These are phyloP conservation scores for Pythium aphanidermatum DNA, from an alignment of 352 stramenopile species.

Conservation along the genomic window DNA sequence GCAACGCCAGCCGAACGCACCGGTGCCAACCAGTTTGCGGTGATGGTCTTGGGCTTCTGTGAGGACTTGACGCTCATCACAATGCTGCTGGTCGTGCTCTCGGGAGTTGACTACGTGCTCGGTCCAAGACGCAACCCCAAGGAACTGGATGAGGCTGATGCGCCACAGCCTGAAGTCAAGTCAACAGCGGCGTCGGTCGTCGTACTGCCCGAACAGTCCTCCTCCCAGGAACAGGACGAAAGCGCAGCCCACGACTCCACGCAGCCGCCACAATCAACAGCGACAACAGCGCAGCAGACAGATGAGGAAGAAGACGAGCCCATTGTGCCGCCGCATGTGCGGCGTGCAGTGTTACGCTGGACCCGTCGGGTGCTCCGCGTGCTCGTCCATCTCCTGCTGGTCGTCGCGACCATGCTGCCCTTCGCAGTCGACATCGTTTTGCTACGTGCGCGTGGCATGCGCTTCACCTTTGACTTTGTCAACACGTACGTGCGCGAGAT, in stretches of 20 bases:
- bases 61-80: slow-evolving; percentile 7
- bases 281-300: not conserved
- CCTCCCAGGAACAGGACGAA: too few species aligned
- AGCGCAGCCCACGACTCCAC: not conserved
- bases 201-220: not conserved
- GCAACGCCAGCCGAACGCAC: not conserved
- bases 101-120: not conserved
- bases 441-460: slow-evolving; percentile 12
- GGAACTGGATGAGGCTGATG: not conserved
- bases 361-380: slow-evolving; percentile 1
- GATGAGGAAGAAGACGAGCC: slow-evolving; percentile 6
- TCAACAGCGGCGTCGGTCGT: not conserved
- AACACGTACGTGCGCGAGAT: slow-evolving; percentile 13
- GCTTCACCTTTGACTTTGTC: slow-evolving; percentile 15
- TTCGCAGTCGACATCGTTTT: slow-evolving; percentile 15
- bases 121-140: slow-evolving; percentile 1
- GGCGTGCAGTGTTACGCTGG: not conserved
- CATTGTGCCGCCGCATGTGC: slow-evolving; percentile 2
- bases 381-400: not conserved
- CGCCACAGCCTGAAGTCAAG: too few species aligned
- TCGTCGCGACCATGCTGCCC: slow-evolving; percentile 5
- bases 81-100: slow-evolving; percentile 2
- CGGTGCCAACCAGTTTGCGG: not conserved
- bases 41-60: not conserved
- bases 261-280: not conserved